phyloP scores from a whole-genome alignment of 768 basidiomycete genomes.

The Pulveroboletus sp. region DNA sequence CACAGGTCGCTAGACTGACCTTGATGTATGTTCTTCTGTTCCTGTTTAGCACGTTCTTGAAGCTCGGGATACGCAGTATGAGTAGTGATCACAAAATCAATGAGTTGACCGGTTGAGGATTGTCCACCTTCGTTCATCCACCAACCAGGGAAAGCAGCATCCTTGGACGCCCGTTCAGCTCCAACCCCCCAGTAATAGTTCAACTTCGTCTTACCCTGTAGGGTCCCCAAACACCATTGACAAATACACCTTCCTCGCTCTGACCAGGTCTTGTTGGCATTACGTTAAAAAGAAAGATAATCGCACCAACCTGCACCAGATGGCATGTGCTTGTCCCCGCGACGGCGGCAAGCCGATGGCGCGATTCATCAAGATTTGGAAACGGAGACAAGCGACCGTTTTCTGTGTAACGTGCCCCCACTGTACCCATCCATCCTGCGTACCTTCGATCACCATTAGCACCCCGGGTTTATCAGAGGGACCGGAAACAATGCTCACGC shows the following conservation, averaged over 20 bases:
- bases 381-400: constrained; percentile 48
- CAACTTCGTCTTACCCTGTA: constrained; percentile 51
- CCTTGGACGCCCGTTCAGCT: constrained; percentile 36
- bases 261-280: constrained; percentile 29
- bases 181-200: background rate
- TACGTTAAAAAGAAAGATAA: background rate
- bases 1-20: constrained; percentile 32
- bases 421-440: constrained; percentile 96
- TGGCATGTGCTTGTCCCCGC: constrained; percentile 98
- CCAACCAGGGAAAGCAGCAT: constrained; percentile 89
- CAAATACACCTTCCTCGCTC: constrained; percentile 81
- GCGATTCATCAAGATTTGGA: constrained; percentile 71
- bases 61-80: constrained; percentile 82
- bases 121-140: constrained; percentile 99
- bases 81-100: constrained; percentile 91
- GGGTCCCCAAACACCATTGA: constrained; percentile 90
- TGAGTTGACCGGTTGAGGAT: constrained; percentile 91
- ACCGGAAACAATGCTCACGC: constrained; percentile 59
- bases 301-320: constrained; percentile 67
- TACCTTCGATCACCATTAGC: constrained; percentile 44
- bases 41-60: constrained; percentile 55
- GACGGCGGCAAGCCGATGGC: constrained; percentile 81
- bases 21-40: constrained; percentile 54
- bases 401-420: constrained; percentile 70
- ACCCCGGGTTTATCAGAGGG: background rate